A percentile compares a stretch with the other conserved stretches of the same genome.
Evolutionary conservation across 2,329 filamentous ascomycete species (phyloP).

Genomic region (Apiospora marii): DNA sequence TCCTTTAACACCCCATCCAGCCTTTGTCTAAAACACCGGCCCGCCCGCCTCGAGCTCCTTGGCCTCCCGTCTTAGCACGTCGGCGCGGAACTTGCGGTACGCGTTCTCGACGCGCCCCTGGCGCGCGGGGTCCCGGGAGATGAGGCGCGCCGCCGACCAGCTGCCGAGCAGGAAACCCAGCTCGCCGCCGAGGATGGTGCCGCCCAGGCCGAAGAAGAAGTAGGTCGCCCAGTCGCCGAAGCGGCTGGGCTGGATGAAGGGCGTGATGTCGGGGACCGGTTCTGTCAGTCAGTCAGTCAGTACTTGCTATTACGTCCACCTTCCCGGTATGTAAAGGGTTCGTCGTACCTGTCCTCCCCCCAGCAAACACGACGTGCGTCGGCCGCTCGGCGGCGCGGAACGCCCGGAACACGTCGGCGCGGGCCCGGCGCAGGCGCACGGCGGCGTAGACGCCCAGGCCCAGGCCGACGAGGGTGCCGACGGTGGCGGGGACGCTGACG

Average conservation of each 20-base stretch:
- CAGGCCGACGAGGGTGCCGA: conserved; percentile 68
- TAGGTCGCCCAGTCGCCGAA: conserved; percentile 69
- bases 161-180: conserved; percentile 65
- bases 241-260: conserved; percentile 62
- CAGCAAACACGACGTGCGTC: conserved; percentile 66
- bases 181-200: conserved; percentile 71
- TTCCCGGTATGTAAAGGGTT: not conserved
- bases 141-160: conserved; percentile 58
- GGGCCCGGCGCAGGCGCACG: conserved; percentile 61
- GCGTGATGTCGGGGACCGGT: conserved; percentile 67
- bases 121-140: conserved; percentile 61
- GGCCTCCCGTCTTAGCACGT: conserved; percentile 68
- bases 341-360: conserved; percentile 61
- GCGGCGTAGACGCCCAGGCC: conserved; percentile 66
- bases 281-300: conserved; percentile 48
- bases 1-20: fast-evolving
- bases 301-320: not conserved
- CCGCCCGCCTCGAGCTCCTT: conserved; percentile 56
- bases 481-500: conserved; percentile 60
- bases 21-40: conserved; percentile 38
- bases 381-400: conserved; percentile 69
- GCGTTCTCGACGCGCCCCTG: conserved; percentile 67
- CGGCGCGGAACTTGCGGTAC: conserved; percentile 68
- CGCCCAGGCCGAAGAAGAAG: conserved; percentile 67
- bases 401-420: conserved; percentile 66